Base-by-base conservation (phyloP, 2,329 filamentous ascomycete species). In the Thelonectria discophora region DNA sequence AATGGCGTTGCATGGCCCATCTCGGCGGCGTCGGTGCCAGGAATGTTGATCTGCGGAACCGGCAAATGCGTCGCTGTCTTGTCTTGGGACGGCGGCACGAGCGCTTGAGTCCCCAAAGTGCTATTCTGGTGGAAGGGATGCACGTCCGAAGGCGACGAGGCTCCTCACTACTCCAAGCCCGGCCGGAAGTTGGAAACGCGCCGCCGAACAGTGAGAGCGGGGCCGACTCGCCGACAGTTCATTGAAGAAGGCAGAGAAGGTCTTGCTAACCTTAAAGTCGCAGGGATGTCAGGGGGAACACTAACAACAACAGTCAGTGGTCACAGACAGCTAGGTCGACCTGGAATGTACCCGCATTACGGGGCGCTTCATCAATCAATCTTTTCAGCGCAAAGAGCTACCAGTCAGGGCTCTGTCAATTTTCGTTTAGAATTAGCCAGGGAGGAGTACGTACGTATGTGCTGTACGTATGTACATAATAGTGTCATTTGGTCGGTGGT, bases 111-210 rank as follows among this genome's bases (percentile, higher is more conserved):
- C 39, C 53, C 39, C 47, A 60, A 51, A 55, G 60, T 21, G 51
- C 65, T 49, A 49, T 56, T 50, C 58, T 52, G 48, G 55, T 37
- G 39, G 52, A 61, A 55, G 48, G 51, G 32, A 49, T 65, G 56
- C 52, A 50, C 55, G 27, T 30, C 48, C 45, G n/a, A 61, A 61
- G n/a, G 27, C 32, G 39, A 13, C 30, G 43, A 59, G 30, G 49
- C 27, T 30, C 27, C 27, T 30, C 27, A 8, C 49, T 52, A 43
- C 54, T 67, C 53, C 48, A 68, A 62, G 67, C 59, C 61, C 60
- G 62, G 58, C 55, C 59, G 56, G 60, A 63, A 51, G 63, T 56
- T 71, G 69, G 69, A 62, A 63, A 69, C 58, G 61, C 57, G 58
- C 58, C 46, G 61, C 57, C 55, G 61, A 66, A 55, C 51, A 67